phyloP scores from a whole-genome alignment of 352 stramenopile genomes.

The Plasmopara muralis region DNA sequence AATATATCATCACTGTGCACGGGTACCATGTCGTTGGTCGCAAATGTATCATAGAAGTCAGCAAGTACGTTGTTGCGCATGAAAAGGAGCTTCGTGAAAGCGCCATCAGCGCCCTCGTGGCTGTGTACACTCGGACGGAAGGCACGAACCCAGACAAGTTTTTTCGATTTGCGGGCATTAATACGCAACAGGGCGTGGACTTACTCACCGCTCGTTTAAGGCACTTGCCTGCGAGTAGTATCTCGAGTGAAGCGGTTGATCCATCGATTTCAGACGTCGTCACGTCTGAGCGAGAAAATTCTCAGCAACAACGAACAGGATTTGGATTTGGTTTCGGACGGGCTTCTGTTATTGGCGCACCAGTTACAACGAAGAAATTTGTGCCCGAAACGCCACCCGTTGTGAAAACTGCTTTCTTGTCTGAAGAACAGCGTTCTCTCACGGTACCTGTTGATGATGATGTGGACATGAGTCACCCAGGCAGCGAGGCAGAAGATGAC shows the following conservation, averaged over 20 bases:
- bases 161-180: slow-evolving; percentile 65
- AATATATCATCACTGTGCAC: slow-evolving; percentile 62
- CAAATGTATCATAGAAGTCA: slow-evolving; percentile 71
- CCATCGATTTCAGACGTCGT: slow-evolving; percentile 5
- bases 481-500: slow-evolving; percentile 13
- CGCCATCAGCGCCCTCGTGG: slow-evolving; percentile 59
- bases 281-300: slow-evolving; percentile 6
- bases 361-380: slow-evolving; percentile 6
- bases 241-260: slow-evolving; percentile 18
- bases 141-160: slow-evolving; percentile 67
- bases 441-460: slow-evolving; percentile 36
- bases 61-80: slow-evolving; percentile 65
- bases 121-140: slow-evolving; percentile 63
- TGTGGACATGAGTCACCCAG: slow-evolving; percentile 42
- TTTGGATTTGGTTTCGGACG: slow-evolving; percentile 31
- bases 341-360: slow-evolving; percentile 8
- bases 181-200: slow-evolving; percentile 75
- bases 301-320: slow-evolving; percentile 17
- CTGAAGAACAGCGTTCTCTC: slow-evolving; percentile 30
- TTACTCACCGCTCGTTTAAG: slow-evolving; percentile 70
- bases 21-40: slow-evolving; percentile 63
- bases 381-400: not conserved
- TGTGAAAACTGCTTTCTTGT: slow-evolving; percentile 21
- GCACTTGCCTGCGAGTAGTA: slow-evolving; percentile 46
- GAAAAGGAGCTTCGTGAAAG: slow-evolving; percentile 83